Conservation (phyloP, 208 protist species). For the Trypanosoma caninum region DNA sequence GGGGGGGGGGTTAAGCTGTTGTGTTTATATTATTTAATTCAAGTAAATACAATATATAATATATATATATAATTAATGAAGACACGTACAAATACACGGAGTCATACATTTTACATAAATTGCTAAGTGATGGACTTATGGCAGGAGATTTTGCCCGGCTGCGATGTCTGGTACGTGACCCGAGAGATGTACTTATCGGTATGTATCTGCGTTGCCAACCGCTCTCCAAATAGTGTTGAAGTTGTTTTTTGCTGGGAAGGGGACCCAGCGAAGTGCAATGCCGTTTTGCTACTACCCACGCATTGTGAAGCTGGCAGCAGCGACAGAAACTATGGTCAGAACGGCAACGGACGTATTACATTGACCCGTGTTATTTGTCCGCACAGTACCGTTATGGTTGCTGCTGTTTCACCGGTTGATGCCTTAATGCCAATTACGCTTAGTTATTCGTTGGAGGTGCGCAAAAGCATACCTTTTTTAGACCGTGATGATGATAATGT, state of each 20-base stretch:
- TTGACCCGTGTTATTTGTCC: slow-evolving; percentile 6
- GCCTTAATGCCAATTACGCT: slow-evolving; percentile 6
- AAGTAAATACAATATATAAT: no score
- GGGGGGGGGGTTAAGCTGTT: no score
- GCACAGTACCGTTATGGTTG: slow-evolving; percentile 2
- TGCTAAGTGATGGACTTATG: slow-evolving; percentile 14
- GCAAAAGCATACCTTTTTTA: background rate
- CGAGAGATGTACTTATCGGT: slow-evolving; percentile 14
- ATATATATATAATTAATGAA: no score
- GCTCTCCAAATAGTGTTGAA: background rate
- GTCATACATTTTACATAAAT: background rate
- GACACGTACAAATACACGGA: no score
- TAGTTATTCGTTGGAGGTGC: background rate
- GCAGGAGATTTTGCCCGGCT: slow-evolving; percentile 10
- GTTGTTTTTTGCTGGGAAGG: slow-evolving; percentile 3
- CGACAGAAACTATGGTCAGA: background rate
- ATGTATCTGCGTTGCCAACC: slow-evolving; percentile 21
- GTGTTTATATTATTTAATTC: no score
- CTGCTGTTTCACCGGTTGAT: slow-evolving; percentile 8
- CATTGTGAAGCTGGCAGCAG: background rate
- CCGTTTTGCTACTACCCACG: slow-evolving; percentile 1
- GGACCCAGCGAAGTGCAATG: slow-evolving; percentile 3
- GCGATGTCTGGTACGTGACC: slow-evolving; percentile 11
- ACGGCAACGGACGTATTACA: background rate
- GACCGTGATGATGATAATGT: background rate